Conservation (phyloP, 805 yeast species). For the Ogataea nakhonphanomensis region DNA sequence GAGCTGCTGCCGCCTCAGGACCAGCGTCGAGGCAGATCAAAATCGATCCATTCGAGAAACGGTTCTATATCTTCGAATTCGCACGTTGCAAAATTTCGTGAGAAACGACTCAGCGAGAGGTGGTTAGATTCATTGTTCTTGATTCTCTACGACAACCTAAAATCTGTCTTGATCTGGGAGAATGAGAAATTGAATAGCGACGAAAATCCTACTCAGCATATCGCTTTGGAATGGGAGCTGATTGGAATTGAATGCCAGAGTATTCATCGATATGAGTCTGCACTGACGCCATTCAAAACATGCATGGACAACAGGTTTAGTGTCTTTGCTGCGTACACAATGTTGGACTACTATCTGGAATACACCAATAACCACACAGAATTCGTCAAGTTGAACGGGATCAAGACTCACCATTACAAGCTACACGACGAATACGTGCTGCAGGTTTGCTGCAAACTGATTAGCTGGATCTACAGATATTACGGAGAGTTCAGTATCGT, state of each 20-base stretch:
- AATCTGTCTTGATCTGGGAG: constrained; percentile 67
- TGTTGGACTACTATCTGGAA: constrained; percentile 44
- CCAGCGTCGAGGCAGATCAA: constrained; percentile 16
- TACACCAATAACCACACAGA: constrained; percentile 20
- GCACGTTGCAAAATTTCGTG: constrained; percentile 27
- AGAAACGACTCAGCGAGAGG: constrained; percentile 63
- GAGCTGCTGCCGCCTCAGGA: constrained; percentile 6
- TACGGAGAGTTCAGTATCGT: constrained; percentile 51
- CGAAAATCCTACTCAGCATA: constrained; percentile 38
- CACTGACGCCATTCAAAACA: constrained; percentile 51
- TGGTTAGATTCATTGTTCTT: constrained; percentile 70
- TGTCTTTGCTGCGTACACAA: constrained; percentile 49
- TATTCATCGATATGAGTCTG: constrained; percentile 45
- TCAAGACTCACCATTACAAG: constrained; percentile 16
- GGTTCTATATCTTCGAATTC: constrained; percentile 24
- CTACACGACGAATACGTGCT: constrained; percentile 37
- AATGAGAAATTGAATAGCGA: constrained; percentile 28
- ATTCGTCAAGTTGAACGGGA: constrained; percentile 26
- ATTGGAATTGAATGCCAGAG: constrained; percentile 55
- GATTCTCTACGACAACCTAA: constrained; percentile 66
- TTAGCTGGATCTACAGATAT: constrained; percentile 65
- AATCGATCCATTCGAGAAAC: constrained; percentile 18
- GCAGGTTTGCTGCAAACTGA: constrained; percentile 42
- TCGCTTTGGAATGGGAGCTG: constrained; percentile 73
- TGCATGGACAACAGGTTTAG: constrained; percentile 59